Conservation (phyloP, 1,284 basidiomycete species). For the Ustilago loliicola region DNA sequence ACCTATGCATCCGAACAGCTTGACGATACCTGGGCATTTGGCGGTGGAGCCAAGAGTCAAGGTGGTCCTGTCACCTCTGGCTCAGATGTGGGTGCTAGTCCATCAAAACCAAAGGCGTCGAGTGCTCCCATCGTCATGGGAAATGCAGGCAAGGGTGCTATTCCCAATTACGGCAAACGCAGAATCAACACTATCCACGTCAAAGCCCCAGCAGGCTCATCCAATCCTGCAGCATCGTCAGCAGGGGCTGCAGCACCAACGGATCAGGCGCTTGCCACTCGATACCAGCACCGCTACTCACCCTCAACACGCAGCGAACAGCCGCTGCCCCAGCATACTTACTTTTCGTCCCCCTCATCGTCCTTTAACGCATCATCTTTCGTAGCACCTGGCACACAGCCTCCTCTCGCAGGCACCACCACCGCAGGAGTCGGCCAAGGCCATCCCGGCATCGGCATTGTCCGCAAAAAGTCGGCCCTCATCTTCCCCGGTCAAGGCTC, state of each 20-base stretch:
- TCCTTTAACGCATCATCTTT: constrained; percentile 66
- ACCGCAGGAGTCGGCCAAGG: constrained; percentile 51
- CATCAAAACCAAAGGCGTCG: constrained; percentile 19
- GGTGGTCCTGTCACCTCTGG: constrained; percentile 35
- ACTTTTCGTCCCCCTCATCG: constrained; percentile 66
- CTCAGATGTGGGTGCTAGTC: not conserved
- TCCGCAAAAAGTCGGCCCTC: constrained; percentile 61
- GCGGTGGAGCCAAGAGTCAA: constrained; percentile 53
- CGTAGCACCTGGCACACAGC: constrained; percentile 55
- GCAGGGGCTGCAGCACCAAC: constrained; percentile 6
- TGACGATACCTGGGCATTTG: constrained; percentile 54
- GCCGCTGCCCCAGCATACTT: constrained; percentile 64
- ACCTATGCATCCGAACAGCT: constrained; percentile 37
- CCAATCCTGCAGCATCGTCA: not conserved
- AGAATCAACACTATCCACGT: constrained; percentile 36
- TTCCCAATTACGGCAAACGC: constrained; percentile 61
- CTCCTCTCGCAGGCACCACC: constrained; percentile 47
- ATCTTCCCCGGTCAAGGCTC: constrained; percentile 68
- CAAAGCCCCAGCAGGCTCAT: constrained; percentile 16
- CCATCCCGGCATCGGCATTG: constrained; percentile 46
- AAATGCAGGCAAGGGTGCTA: constrained; percentile 64
- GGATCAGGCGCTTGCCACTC: constrained; percentile 15
- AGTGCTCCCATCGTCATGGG: constrained; percentile 51
- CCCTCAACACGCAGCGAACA: constrained; percentile 51
- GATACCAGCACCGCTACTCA: constrained; percentile 44